Evolutionary conservation across 768 basidiomycete species (phyloP).

Genomic region (Boletellus ananas): DNA sequence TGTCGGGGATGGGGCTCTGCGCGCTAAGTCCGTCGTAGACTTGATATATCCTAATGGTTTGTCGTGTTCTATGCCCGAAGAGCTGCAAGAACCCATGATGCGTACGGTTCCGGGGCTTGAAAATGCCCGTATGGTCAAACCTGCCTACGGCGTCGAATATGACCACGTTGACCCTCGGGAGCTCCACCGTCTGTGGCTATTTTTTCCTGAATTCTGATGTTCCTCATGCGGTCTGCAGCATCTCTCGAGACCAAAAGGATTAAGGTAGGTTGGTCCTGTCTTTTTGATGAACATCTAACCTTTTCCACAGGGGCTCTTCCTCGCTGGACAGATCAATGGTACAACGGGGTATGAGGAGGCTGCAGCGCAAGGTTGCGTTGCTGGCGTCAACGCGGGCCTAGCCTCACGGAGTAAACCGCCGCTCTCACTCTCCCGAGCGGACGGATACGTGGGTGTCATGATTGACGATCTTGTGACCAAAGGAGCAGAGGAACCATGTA

Average conservation of each 20-base stretch:
- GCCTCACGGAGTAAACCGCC: constrained; percentile 53
- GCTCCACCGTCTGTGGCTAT: constrained; percentile 67
- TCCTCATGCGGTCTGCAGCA: constrained; percentile 36
- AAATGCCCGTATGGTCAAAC: constrained; percentile 75
- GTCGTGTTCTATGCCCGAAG: constrained; percentile 83
- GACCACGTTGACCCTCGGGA: constrained; percentile 88
- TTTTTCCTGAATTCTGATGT: not conserved
- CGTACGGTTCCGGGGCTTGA: constrained; percentile 83
- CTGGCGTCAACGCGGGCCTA: constrained; percentile 85
- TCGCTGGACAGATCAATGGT: constrained; percentile 89
- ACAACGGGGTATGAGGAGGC: constrained; percentile 96
- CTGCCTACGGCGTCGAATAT: constrained; percentile 92
- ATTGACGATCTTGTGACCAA: constrained; percentile 87
- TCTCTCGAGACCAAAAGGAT: constrained; percentile 87
- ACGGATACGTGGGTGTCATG: constrained; percentile 87
- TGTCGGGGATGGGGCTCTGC: not conserved
- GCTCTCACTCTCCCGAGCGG: constrained; percentile 71
- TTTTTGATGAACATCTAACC: not conserved
- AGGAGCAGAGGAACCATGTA: constrained; percentile 90
- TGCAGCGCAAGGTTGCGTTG: constrained; percentile 84
- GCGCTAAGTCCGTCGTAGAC: constrained; percentile 40
- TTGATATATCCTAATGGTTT: constrained; percentile 89
- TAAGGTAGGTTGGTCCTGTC: constrained; percentile 36
- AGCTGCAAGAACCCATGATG: constrained; percentile 79
- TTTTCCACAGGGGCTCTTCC: constrained; percentile 62